Conservation (phyloP, 208 protist genomes). For the Leishmania lainsoni region DNA sequence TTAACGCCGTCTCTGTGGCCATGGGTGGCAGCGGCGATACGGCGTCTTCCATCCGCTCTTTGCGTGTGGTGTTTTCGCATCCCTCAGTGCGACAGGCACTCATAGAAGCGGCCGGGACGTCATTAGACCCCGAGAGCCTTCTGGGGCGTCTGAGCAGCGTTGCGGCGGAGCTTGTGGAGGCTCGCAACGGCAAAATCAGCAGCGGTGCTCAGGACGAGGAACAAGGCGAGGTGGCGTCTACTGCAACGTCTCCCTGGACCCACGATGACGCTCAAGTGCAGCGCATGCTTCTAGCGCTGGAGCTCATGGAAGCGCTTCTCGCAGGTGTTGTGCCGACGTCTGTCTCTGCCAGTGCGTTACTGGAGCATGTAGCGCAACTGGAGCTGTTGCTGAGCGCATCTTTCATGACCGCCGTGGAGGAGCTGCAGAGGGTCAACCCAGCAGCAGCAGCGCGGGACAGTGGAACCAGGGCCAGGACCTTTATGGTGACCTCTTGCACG, state of each 20-base stretch:
- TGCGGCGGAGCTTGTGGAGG: constrained; percentile 13
- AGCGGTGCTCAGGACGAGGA: constrained; percentile 2
- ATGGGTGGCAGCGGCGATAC: constrained; percentile 12
- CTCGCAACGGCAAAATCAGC: background rate
- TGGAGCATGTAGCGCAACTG: constrained; percentile 82
- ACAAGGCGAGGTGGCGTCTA: background rate
- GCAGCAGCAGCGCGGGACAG: background rate
- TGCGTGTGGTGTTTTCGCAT: constrained; percentile 50
- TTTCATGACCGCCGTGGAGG: constrained; percentile 30
- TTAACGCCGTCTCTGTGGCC: background rate
- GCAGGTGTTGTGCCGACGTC: constrained; percentile 68
- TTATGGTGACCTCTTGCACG: background rate
- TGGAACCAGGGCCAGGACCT: background rate
- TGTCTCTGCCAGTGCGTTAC: constrained; percentile 56
- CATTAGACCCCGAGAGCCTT: constrained; percentile 69
- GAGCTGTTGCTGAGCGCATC: constrained; percentile 70
- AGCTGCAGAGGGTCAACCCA: background rate
- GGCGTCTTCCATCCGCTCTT: constrained; percentile 18
- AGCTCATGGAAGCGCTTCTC: constrained; percentile 64
- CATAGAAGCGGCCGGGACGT: constrained; percentile 41
- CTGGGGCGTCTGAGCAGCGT: constrained; percentile 39
- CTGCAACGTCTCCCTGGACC: background rate
- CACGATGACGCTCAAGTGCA: constrained; percentile 8
- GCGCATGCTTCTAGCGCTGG: constrained; percentile 57
- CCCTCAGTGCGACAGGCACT: constrained; percentile 44